Evolutionary conservation across 2,329 filamentous ascomycete genomes (phyloP), one percentile per base, ranked within the genome.

Genomic region (Dothistroma pini): DNA sequence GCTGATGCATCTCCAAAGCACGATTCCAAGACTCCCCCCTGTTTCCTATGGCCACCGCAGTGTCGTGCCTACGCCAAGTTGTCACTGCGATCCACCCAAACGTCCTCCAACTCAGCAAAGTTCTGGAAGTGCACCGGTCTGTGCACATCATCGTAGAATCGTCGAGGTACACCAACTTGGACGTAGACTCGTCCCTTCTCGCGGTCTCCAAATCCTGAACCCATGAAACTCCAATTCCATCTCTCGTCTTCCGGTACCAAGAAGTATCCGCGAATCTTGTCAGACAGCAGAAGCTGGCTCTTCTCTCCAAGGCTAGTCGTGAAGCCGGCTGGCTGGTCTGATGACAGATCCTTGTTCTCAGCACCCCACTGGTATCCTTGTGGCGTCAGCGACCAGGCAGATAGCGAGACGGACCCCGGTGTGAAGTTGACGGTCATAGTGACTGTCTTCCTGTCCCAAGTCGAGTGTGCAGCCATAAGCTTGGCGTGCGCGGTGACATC

Each of bases 191-290:
- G 84, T 1, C 70, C 73, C 86, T 97, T 97, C 79, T 96, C 92
- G 66, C 96, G 84, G 47, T 87, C 87, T 14, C 88, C 87, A 74
- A 97, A 99, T 0, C 87, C 87, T 67, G 88, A 91, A 58, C 95
- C 95, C 87, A 97, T 91, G 82, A 99, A 99, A 76, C 90, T 95
- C 80, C 97, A 99, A 78, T 99, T 99, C 95, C 95, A 99, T 63
- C 89, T 83, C 63, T 89, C 88, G 58, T 89, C 88, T 72, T 97
- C 93, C 0, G 95, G 95, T 22, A 97, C 92, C 58, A 99, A 80
- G 86, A 99, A 99, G 81, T 93, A 97, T 31, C 95, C 96, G 69
- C 90, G 86, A 75, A 97, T 96, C 75, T 93, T 90, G 70, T 97
- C 93, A 66, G 90, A 96, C 57, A 99, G 84, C 31, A 99, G 80